Evolutionary conservation across 179 eudicot genomes (phyloP), one percentile per base, ranked within the genome.

Genomic region (Gypsophila paniculata): DNA sequence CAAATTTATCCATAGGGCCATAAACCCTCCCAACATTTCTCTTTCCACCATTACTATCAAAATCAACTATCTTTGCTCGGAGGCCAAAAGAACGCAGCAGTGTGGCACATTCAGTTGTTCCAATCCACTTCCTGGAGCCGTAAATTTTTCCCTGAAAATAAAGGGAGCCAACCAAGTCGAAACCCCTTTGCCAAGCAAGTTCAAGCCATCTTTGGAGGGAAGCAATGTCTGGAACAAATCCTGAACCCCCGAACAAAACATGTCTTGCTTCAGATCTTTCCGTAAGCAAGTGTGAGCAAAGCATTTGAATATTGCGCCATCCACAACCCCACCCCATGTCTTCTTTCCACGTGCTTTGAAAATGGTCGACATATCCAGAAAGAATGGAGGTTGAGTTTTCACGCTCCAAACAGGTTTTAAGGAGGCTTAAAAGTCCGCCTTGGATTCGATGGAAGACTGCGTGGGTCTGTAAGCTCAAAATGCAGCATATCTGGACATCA

Each of bases 311-410:
- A 77, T 94, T 94, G 59, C 97, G 94, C 99, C 99, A 94, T 22
- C 99, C 99, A 77, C 99, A 94, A 52, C 97, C 97, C 99, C 99
- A 94, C n/a, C 97, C 96, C 70, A 69, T 65, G 74, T 88, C 99
- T 78, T 85, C 90, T n/a, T 86, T 80, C 29, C 46, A 74, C 14
- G 49, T 69, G 76, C 91, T 88, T 74, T 87, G 87, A 65, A 81
- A 88, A 83, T 91, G 99, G 80, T 94, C 96, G 59, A 94, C 86
- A 76, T 85, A 81, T 10, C 97, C 97, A 52, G 92, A 90, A 25
- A 94, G 54, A 32, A 94, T 61, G 76, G 83, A 80, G 6, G 70
- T 78, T 1, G 89, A 79, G 57, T 85, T 68, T 49, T 94, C 99
- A 18, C 53, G 69, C 76, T 88, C 95, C 75, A 94, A 73, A 76